Conservation (phyloP, 2,329 filamentous ascomycete genomes). For the Botrytis tulipae region DNA sequence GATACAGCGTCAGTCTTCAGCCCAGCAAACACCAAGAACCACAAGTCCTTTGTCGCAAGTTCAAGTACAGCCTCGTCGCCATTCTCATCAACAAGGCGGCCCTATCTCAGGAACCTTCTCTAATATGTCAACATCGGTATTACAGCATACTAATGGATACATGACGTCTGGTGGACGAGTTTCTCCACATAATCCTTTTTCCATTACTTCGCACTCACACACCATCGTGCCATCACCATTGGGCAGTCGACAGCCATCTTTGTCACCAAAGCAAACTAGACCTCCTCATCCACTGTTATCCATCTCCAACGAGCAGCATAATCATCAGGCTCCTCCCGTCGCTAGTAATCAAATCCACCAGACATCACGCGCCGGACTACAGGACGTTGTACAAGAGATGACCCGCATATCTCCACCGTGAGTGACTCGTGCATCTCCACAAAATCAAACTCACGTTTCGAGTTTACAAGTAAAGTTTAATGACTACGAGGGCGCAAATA, state of each 20-base stretch:
- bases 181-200: constrained; percentile 38
- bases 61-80: constrained; percentile 39
- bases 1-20: constrained; percentile 43
- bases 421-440: constrained; percentile 1
- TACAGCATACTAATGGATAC: constrained; percentile 34
- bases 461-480: constrained; percentile 23
- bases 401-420: constrained; percentile 28
- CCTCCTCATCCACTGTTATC: constrained; percentile 24
- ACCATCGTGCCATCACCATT: constrained; percentile 37
- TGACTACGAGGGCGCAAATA: constrained; percentile 34
- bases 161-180: constrained; percentile 32
- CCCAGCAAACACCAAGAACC: constrained; percentile 41
- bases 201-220: constrained; percentile 33
- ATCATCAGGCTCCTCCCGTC: constrained; percentile 8
- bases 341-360: constrained; percentile 25
- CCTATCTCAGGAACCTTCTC: constrained; percentile 40
- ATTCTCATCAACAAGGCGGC: constrained; percentile 39
- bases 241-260: constrained; percentile 37
- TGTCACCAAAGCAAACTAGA: constrained; percentile 36
- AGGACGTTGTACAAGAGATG: constrained; percentile 24
- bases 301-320: constrained; percentile 25
- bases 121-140: constrained; percentile 28
- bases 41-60: constrained; percentile 39
- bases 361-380: constrained; percentile 24
- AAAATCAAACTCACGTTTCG: not conserved